These are phyloP conservation scores for Penicillium verrucosum DNA, from an alignment of 2,329 filamentous ascomycete genomes.

Conservation along the genomic window DNA sequence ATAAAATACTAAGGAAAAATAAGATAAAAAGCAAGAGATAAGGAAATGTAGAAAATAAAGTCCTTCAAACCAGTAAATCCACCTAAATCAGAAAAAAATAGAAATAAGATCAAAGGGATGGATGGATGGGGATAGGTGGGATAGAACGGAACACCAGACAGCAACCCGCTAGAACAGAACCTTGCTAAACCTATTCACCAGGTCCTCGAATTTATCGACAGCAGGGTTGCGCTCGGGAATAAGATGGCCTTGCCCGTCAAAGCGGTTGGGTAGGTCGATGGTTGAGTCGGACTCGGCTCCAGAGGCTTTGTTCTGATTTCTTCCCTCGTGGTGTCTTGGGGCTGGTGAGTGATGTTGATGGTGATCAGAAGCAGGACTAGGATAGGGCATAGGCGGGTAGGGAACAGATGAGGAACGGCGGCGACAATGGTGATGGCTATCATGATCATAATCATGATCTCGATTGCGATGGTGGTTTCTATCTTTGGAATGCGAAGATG, in stretches of 20 bases:
- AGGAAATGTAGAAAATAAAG: neutral
- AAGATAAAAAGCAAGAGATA: neutral
- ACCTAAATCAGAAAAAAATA: neutral
- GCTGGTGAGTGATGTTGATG: slow-evolving; percentile 1
- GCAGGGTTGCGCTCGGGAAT: slow-evolving; percentile 36
- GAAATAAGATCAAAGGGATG: neutral
- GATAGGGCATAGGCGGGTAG: slow-evolving; percentile 13
- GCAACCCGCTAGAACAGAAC: slow-evolving; percentile 21
- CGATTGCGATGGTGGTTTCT: neutral
- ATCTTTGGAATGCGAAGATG: slow-evolving; percentile 8
- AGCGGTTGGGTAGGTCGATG: slow-evolving; percentile 44
- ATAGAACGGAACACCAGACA: neutral
- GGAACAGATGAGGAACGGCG: slow-evolving; percentile 27
- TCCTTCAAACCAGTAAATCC: neutral
- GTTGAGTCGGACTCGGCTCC: slow-evolving; percentile 43
- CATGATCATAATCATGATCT: neutral
- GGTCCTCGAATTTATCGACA: slow-evolving; percentile 34
- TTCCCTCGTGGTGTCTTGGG: neutral
- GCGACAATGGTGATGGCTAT: slow-evolving; percentile 17
- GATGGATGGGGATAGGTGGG: neutral
- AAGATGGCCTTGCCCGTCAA: slow-evolving; percentile 42
- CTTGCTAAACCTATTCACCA: slow-evolving; percentile 33
- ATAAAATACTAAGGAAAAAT: slow-evolving; percentile 5
- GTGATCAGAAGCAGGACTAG: slow-evolving; percentile 4
- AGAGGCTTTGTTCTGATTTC: slow-evolving; percentile 2